Conservation (phyloP, 495 filamentous ascomycete species). For the Neurospora sp. region DNA sequence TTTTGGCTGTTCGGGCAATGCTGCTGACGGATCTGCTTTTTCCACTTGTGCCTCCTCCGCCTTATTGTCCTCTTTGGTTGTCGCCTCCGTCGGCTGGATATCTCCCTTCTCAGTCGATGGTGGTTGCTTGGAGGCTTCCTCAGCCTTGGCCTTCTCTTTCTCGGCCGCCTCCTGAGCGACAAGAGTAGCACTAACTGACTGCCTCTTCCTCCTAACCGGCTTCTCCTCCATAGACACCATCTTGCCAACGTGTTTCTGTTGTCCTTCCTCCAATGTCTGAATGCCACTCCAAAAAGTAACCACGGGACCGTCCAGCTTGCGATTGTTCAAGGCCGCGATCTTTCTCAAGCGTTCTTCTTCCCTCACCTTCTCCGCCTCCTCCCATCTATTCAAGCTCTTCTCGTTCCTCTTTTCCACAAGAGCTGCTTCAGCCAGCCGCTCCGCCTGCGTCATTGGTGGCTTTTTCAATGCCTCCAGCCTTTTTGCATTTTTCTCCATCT, state of each 20-base stretch:
- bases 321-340: constrained; percentile 74
- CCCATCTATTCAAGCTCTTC: constrained; percentile 90
- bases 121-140: constrained; percentile 9
- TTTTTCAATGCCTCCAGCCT: constrained; percentile 63
- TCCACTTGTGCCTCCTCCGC: not conserved
- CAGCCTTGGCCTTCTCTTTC: constrained; percentile 14
- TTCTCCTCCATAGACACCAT: constrained; percentile 51
- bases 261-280: constrained; percentile 66
- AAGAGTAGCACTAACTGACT: constrained; percentile 16
- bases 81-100: not conserved
- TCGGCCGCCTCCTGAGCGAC: constrained; percentile 17
- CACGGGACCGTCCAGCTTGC: constrained; percentile 79
- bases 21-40: not conserved
- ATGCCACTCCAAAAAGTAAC: constrained; percentile 89
- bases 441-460: constrained; percentile 79
- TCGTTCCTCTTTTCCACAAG: constrained; percentile 73
- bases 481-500: constrained; percentile 82
- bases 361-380: constrained; percentile 77
- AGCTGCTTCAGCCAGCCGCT: constrained; percentile 75
- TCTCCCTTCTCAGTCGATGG: constrained; percentile 11
- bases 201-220: constrained; percentile 36
- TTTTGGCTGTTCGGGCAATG: not conserved
- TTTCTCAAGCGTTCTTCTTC: constrained; percentile 72
- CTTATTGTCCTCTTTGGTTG: not conserved
- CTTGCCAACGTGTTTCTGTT: constrained; percentile 64